Base-by-base conservation (phyloP, 148 eudicot species). In the Rhododendron molle region DNA sequence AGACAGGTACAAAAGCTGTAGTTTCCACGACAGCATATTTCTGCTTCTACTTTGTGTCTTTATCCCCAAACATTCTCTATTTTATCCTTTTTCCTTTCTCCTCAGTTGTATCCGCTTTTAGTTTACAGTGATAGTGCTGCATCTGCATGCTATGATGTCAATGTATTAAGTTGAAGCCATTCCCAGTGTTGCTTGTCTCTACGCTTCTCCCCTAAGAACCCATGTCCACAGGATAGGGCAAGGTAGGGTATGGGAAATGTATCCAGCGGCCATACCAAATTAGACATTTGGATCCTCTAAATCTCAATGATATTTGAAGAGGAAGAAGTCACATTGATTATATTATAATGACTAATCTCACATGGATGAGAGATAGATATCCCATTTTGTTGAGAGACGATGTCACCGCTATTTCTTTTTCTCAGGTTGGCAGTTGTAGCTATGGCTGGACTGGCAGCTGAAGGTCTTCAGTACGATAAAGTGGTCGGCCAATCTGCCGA, bases 401-500 rank as follows among this genome's bases (percentile, higher is more conserved):
- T 62, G 69, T 20, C 74, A 20, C 36, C 46, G 1, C 16, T 18
- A 9, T 28, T 83, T 80, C 20, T 32, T 83, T 78, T 85, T 81
- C 69, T 81, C 89, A 96, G 98, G 90, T 91, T 97, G 85, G 95
- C 99, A 23, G 98, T 94, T 76, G 95, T 97, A 81, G 91, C 98
- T 65, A 95, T 97, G 99, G 98, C 98, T 87, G 99, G 99, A 87
- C 89, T 97, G 76, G 99, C 99, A 34, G 98, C 99, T 32, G 99
- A 97, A 92, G 99, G 99, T 85, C 90, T 97, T 28, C 85, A 89
- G 82, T 97, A 94, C 60, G 98, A 97, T 52, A 97, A 97, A 92
- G 99, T 97, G 47, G 84, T 97, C 50, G 99, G 98, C 77, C 99
- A 97, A 90, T 97, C 99, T 85, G 99, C 96, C 43, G 99, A 97